A percentile compares a stretch with the other conserved stretches of the same genome.
These are phyloP conservation scores for Nannochloropsis gaditana DNA, from an alignment of 108 stramenopile genomes.

Conservation along the genomic window DNA sequence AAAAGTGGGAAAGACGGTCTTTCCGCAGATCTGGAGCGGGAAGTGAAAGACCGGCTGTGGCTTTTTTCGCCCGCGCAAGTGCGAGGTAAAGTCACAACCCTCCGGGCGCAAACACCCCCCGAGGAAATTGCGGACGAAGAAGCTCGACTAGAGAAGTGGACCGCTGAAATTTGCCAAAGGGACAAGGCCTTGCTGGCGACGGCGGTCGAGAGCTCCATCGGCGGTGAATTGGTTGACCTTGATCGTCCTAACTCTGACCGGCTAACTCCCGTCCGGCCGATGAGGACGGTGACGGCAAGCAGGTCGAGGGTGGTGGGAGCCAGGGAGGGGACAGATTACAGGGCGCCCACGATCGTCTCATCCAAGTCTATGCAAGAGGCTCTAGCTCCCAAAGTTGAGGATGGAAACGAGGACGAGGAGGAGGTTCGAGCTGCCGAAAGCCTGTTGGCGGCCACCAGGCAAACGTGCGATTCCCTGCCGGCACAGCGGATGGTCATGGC, in stretches of 20 bases:
- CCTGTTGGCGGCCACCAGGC: neutral
- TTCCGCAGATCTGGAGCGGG: neutral
- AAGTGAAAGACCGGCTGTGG: neutral
- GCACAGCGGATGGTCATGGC: neutral
- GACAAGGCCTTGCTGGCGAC: neutral
- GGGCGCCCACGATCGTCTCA: no score
- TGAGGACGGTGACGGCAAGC: no score
- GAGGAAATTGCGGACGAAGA: neutral
- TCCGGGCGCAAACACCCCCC: neutral
- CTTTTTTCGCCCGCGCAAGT: neutral
- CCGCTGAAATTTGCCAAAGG: neutral
- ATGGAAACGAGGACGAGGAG: slow-evolving; percentile 4
- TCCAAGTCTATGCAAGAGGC: no score
- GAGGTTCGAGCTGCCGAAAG: neutral
- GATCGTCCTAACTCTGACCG: no score
- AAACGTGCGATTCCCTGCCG: neutral
- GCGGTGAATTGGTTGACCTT: no score
- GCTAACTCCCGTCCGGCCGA: no score
- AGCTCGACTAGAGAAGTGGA: neutral
- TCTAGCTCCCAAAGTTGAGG: neutral
- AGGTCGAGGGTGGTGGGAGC: no score
- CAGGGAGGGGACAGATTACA: no score
- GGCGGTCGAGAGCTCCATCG: no score
- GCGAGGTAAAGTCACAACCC: neutral
- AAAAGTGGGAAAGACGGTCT: neutral